Evolutionary conservation across 2,329 filamentous ascomycete genomes (phyloP), one percentile per base, ranked within the genome.

Genomic region (Thelonectria rubi): DNA sequence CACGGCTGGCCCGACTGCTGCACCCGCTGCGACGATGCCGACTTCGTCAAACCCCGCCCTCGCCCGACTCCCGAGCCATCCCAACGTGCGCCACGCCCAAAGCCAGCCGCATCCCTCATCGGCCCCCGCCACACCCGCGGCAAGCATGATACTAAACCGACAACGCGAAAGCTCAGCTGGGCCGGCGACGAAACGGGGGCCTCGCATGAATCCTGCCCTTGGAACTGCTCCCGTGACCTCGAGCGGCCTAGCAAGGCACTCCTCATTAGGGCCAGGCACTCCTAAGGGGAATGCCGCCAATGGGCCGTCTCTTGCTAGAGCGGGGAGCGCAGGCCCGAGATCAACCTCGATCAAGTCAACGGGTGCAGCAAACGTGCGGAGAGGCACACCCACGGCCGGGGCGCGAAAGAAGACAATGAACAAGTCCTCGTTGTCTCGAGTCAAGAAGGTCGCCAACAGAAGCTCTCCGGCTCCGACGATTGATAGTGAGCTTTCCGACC

Each of bases 401-500:
- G 72, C 73, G n/a, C 79, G 82, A 54, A 85, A 85, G 72, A 85
- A 84, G 73, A 77, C 79, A 62, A 63, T 77, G 39, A 82, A 79
- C 65, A 89, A 89, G 69, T 89, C 87, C n/a, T 83, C 82, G 10
- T 77, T 89, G 3, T 88, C 86, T 21, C 83, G 87, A 30, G 83
- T 89, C 24, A 89, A 89, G 76, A 86, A 85, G 66, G 84, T 77
- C 15, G 78, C 78, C 45, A 81, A 79, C 47, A 85, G 87, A 72
- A 86, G 86, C 65, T 89, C 87, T 2, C 86, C 87, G 3, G 86
- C 85, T 5, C 88, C 86, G 4, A 86, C 84, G 6, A 86, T 83
- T 52, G 87, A 90, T 62, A 88, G 86, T 68, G 87, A 90, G 70
- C 80, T 89, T 42, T 89, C 87, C 0, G 87, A 89, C 54, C 86